Evolutionary conservation across 352 stramenopile species (phyloP).

Genomic region (Pythium angustatum): DNA sequence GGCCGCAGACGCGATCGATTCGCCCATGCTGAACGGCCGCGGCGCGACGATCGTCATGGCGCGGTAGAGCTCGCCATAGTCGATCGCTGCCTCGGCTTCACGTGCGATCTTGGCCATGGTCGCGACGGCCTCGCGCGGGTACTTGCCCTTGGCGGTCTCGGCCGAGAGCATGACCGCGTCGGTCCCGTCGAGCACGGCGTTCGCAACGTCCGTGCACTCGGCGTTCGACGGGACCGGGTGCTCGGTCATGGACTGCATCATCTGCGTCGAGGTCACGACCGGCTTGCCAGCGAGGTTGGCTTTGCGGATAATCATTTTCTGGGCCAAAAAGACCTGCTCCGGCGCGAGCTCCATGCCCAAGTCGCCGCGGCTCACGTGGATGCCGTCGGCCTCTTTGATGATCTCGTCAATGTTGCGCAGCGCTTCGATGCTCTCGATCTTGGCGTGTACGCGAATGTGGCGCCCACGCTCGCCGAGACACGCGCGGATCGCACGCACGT

Average conservation of each 20-base stretch:
- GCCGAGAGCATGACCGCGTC: conserved; percentile 99
- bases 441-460: conserved; percentile 96
- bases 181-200: conserved; percentile 98
- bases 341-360: conserved; percentile 98
- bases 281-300: conserved; percentile 97
- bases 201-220: conserved; percentile 99
- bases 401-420: conserved; percentile 97
- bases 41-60: conserved; percentile 45
- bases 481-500: conserved; percentile 90
- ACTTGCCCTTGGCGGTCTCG: conserved; percentile 98
- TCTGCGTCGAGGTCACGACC: conserved; percentile 96
- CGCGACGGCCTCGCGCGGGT: conserved; percentile 93
- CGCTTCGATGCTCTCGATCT: conserved; percentile 99
- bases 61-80: conserved; percentile 76
- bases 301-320: conserved; percentile 99
- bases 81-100: conserved; percentile 87
- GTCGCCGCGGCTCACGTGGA: conserved; percentile 99
- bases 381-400: conserved; percentile 96
- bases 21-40: conserved; percentile 68
- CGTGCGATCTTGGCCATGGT: conserved; percentile 94
- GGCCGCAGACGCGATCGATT: conserved; percentile 96
- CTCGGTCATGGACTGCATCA: conserved; percentile 99
- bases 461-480: conserved; percentile 83
- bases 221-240: conserved; percentile 97
- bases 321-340: conserved; percentile 98